Percentiles rank a stretch among this genome's conserved stretches.
These are phyloP conservation scores for Didymosphaeria variabile DNA, from an alignment of 2,329 filamentous ascomycete genomes.

Conservation along the genomic window DNA sequence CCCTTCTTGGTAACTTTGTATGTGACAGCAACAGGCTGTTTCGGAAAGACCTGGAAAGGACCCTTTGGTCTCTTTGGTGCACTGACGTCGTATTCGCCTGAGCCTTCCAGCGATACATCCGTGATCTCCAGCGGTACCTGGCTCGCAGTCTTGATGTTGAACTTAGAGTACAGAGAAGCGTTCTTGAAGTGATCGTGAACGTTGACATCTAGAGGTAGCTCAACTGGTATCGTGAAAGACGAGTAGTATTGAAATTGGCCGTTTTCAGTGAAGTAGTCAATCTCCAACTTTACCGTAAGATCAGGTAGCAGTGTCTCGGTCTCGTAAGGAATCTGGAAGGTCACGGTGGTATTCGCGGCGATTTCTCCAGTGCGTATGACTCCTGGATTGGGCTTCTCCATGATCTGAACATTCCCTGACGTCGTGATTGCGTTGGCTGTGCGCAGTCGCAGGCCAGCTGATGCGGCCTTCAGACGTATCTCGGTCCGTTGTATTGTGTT, in stretches of 20 bases:
- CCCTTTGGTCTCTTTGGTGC: conserved; percentile 59
- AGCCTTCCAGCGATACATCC: conserved; percentile 74
- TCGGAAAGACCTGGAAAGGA: conserved; percentile 74
- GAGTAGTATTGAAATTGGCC: conserved; percentile 72
- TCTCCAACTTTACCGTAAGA: conserved; percentile 78
- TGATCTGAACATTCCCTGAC: conserved; percentile 53
- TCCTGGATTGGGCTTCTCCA: conserved; percentile 55
- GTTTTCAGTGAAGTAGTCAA: conserved; percentile 73
- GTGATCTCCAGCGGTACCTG: conserved; percentile 77
- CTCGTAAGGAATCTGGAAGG: conserved; percentile 80
- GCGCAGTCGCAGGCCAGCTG: conserved; percentile 67
- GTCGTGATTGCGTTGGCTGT: conserved; percentile 60
- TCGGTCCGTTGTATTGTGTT: conserved; percentile 67
- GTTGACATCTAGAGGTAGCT: conserved; percentile 89
- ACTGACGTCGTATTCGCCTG: conserved; percentile 72
- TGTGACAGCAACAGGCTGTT: conserved; percentile 80
- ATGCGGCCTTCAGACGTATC: conserved; percentile 65
- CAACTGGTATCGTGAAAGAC: conserved; percentile 71
- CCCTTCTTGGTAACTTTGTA: conserved; percentile 76
- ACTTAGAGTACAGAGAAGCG: conserved; percentile 81
- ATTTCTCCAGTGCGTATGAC: conserved; percentile 58
- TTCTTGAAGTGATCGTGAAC: conserved; percentile 96
- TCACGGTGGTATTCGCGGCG: conserved; percentile 57
- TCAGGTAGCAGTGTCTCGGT: conserved; percentile 78
- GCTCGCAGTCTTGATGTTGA: conserved; percentile 86